phyloP scores from a whole-genome alignment of 495 filamentous ascomycete genomes.

The Tuber aestivum region DNA sequence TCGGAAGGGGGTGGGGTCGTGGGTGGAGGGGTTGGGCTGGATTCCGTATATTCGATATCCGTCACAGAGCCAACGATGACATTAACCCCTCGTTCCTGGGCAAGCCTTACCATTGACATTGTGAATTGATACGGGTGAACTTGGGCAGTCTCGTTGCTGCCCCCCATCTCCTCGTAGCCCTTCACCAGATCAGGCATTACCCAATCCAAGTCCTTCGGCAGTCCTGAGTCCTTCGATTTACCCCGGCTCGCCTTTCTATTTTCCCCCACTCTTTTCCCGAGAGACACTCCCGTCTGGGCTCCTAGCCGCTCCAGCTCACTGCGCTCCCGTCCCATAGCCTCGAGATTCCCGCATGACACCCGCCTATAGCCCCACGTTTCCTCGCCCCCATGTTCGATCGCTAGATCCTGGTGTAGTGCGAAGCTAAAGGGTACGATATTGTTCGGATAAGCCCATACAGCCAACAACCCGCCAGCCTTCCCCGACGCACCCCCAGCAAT shows the following conservation, averaged over 20 bases:
- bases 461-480: constrained; percentile 88
- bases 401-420: constrained; percentile 72
- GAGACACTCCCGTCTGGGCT: constrained; percentile 31
- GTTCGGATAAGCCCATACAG: constrained; percentile 84
- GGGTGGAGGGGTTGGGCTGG: constrained; percentile 35
- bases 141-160: constrained; percentile 67
- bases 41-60: constrained; percentile 53
- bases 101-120: constrained; percentile 74
- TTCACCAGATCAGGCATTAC: constrained; percentile 60
- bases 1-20: constrained; percentile 20
- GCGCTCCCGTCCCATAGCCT: constrained; percentile 50
- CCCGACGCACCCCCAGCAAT: constrained; percentile 90
- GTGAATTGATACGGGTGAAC: constrained; percentile 94
- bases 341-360: constrained; percentile 67
- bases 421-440: constrained; percentile 84
- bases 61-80: constrained; percentile 63
- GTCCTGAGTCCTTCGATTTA: constrained; percentile 45
- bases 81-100: constrained; percentile 65
- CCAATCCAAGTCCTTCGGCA: constrained; percentile 86
- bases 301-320: constrained; percentile 36
- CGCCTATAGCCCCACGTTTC: constrained; percentile 83
- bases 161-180: constrained; percentile 79
- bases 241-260: constrained; percentile 44
- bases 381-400: constrained; percentile 75
- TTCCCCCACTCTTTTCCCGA: constrained; percentile 41